Conservation (phyloP, 2,329 filamentous ascomycete species). For the Penicillium aurantiogriseum region DNA sequence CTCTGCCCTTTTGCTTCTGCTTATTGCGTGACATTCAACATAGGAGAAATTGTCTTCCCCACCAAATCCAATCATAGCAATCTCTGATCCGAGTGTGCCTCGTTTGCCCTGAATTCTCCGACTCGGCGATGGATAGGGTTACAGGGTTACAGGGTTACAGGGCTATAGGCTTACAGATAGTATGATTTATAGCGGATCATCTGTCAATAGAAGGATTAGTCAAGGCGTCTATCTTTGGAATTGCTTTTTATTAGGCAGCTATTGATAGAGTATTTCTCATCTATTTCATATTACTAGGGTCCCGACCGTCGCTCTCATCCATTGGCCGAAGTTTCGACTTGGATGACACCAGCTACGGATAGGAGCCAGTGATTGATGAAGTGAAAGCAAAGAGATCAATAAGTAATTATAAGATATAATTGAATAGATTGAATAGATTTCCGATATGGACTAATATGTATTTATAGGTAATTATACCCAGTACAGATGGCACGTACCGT, state of each 20-base stretch:
- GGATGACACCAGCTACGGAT: not conserved
- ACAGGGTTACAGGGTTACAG: not conserved
- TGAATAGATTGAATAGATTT: not conserved
- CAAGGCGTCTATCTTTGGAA: not conserved
- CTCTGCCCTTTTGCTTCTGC: not conserved
- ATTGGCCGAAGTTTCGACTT: constrained; percentile 2
- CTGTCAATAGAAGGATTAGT: not conserved
- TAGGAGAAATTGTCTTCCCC: not conserved
- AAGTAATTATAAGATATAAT: not conserved
- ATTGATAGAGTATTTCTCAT: not conserved
- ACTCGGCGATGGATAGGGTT: not conserved
- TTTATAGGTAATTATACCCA: not conserved
- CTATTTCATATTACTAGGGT: not conserved
- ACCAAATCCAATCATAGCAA: constrained; percentile 6
- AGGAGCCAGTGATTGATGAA: not conserved
- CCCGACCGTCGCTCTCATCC: not conserved
- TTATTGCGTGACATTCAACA: not conserved
- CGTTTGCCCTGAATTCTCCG: constrained; percentile 4
- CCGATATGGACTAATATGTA: not conserved
- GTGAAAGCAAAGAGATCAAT: not conserved
- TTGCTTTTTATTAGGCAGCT: not conserved
- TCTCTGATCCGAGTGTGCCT: constrained; percentile 5
- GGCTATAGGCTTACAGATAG: no score
- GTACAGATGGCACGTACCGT: constrained; percentile 10
- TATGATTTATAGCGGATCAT: not conserved